Base-by-base conservation (phyloP, 2,329 filamentous ascomycete genomes). In the Dryadomyces sulphureus region DNA sequence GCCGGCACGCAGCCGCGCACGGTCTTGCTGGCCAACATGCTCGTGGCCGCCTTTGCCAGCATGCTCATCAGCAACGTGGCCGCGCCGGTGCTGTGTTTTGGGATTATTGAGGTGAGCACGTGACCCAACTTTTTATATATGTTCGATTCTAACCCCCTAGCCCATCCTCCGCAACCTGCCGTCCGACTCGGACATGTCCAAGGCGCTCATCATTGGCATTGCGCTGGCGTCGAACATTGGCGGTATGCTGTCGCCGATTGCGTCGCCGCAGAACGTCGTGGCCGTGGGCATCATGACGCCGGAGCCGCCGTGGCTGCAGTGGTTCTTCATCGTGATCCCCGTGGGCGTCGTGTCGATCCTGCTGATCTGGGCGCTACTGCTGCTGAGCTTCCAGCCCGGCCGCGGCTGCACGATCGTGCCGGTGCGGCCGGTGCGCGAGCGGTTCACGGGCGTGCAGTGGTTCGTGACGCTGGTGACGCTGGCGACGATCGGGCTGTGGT, bases 61-160 rank as follows among this genome's bases (percentile, higher is more conserved):
- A 98, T 98, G 92, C 87, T 94, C 72, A 96, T 98, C 58, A 94
- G 88, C 65, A 98, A 98, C 55, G 93, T 98, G 24, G 92, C 92
- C 1, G 90, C 93, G 1, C 92, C 92, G 0, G 92, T 98, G 9
- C 73, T 98, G 34, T 98, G 92, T 68, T 96, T 93, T 63, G 94
- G 88, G 19, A 95, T 98, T 57, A 94, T 98, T 49, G 89, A 94
- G 73, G 82, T 85, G 63, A 55, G 70, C 41, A 11, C 8, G 21
- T 4, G 4, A 14, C 32, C 41, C 38, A 12, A 35, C 14, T 17
- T 41, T 34, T 44, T n/a, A n/a, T n/a, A n/a, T n/a, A n/a, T n/a
- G n/a, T n/a, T n/a, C n/a, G n/a, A n/a, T n/a, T n/a, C n/a, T n/a
- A n/a, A 32, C 16, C 27, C 27, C 3, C 5, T 32, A 90, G 79